Evolutionary conservation across 2,329 filamentous ascomycete genomes (phyloP), one percentile per base, ranked within the genome.

Genomic region (Xylaria sp.): DNA sequence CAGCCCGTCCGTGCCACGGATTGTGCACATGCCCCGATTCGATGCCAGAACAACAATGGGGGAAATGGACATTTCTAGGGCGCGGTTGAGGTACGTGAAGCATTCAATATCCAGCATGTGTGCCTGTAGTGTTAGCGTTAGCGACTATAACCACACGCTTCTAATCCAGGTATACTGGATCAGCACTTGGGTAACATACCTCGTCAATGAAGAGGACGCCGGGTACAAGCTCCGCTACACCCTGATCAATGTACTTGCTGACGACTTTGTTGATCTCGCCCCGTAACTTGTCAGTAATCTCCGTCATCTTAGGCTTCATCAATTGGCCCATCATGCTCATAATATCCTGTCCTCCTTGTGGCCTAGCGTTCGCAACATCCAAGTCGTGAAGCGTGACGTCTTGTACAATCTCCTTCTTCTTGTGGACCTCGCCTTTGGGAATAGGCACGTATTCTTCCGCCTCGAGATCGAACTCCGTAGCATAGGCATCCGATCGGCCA

Each of bases 311-410:
- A 70, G 96, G 96, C 87, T 98, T 98, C 94, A 98, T 97, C 78
- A 99, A 84, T 82, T 99, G 96, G 76, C 96, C 96, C 95, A 99
- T 98, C 96, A 99, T 98, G 84, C 94, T 97, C 94, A 99, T 98
- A 74, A 99, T 97, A 81, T 99, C 96, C 85, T 99, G 96, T 53
- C 96, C 96, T 62, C 96, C 96, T 84, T 98, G 94, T 4, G 96
- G 96, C 76, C 95, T 87, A 15, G 96, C 92, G 77, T 99, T 99
- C 72, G 96, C 96, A 71, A 98, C 92, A 78, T 99, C 96, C 65
- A 99, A 86, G 79, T 99, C 96, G 81, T 99, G 96, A 72, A 99
- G 87, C 54, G 96, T 97, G 71, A 99, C 96, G 77, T 99, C 96
- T 81, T 99, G 96, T 42, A 99, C 96, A 75, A 99, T 97, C 83